Conservation (phyloP, 345 rosid genomes). For the Pelargonium nanum region DNA sequence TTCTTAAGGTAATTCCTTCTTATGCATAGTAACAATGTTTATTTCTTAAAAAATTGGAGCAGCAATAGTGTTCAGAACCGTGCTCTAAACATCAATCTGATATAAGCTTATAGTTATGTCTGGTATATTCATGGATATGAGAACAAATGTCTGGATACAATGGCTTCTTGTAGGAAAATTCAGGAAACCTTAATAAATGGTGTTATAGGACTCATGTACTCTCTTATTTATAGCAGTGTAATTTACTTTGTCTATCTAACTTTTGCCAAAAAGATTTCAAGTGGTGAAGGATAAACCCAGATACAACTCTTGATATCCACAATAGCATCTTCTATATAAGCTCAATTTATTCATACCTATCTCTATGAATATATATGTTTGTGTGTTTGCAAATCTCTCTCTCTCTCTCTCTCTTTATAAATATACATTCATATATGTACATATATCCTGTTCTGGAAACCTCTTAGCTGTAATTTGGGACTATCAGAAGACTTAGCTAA, state of each 20-base stretch:
- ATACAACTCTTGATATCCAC: background rate
- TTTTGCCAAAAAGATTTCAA: background rate
- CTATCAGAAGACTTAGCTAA: background rate
- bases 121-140: background rate
- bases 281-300: background rate
- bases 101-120: background rate
- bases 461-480: no score
- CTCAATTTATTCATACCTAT: background rate
- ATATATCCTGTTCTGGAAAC: background rate
- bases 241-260: background rate
- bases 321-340: background rate
- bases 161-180: background rate
- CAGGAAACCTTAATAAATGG: no score
- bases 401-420: no score
- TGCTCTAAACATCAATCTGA: background rate
- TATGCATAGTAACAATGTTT: background rate
- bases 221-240: background rate
- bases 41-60: background rate
- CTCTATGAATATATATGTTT: background rate
- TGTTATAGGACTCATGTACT: background rate
- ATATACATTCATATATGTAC: no score
- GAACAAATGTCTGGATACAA: background rate
- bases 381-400: background rate
- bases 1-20: conserved; percentile 41
- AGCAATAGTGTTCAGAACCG: no score